These are phyloP conservation scores for Fusarium devonianum DNA, from an alignment of 2,329 filamentous ascomycete genomes.

Conservation along the genomic window DNA sequence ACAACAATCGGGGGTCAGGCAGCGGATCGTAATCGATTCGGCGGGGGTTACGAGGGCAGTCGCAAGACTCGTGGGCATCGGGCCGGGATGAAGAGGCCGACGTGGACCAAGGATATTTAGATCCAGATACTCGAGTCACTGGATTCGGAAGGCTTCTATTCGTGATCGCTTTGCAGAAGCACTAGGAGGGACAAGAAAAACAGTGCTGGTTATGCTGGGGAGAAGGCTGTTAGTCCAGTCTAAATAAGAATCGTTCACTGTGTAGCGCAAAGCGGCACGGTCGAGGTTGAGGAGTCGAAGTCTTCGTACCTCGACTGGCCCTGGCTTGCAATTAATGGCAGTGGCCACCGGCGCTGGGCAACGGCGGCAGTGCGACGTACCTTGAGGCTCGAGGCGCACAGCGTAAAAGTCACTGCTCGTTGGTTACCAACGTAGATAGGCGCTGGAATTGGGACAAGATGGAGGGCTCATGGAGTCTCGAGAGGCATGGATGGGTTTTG, in stretches of 20 bases:
- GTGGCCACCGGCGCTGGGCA: conserved; percentile 25
- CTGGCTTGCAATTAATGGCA: conserved; percentile 22
- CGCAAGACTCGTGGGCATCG: conserved; percentile 33
- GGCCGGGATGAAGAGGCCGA: conserved; percentile 25
- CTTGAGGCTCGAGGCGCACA: conserved; percentile 28
- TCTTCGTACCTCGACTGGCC: conserved; percentile 28
- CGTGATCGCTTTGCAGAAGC: neutral
- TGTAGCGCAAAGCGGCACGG: conserved; percentile 25
- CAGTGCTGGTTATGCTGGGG: conserved; percentile 22
- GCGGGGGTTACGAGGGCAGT: conserved; percentile 35
- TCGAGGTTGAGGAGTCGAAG: conserved; percentile 25
- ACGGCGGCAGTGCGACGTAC: conserved; percentile 20
- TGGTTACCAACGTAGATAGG: conserved; percentile 34
- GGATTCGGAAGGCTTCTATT: conserved; percentile 17
- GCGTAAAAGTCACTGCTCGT: conserved; percentile 28
- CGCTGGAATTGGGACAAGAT: conserved; percentile 32
- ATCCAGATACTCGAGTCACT: conserved; percentile 21
- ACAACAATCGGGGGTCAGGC: conserved; percentile 26
- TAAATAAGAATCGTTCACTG: conserved; percentile 29
- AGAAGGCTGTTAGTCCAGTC: conserved; percentile 31
- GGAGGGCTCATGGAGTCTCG: conserved; percentile 41
- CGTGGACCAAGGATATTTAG: conserved; percentile 23
- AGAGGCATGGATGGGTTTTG: conserved; percentile 41
- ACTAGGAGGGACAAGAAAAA: conserved; percentile 17
- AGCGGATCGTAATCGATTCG: conserved; percentile 24